Base-by-base conservation (phyloP, 2,329 filamentous ascomycete species). In the Ceratocystis huliohia region DNA sequence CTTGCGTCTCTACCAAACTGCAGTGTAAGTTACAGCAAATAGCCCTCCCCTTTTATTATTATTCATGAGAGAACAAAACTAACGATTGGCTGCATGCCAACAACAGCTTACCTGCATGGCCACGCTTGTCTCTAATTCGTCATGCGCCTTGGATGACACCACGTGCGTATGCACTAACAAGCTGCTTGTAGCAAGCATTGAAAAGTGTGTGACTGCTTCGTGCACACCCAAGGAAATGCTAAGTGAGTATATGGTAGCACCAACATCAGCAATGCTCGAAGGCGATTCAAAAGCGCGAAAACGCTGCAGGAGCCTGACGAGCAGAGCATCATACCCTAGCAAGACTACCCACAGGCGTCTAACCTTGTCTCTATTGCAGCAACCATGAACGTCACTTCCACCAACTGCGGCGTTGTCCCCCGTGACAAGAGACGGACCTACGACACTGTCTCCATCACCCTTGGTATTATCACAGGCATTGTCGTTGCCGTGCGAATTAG, bases 401-500 rank as follows among this genome's bases (percentile, higher is more conserved):
- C 69, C 1, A 69, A 67, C 25, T 76, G 72, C 68, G 66, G 70
- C 48, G 70, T 66, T 10, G 71, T 67, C 8, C 48, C 70, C 17
- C 69, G 69, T 5, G 70, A 74, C 66, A 75, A 74, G 67, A 74
- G 62, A 69, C 69, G 71, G n/a, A 71, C 74, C 46, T 71, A 75
- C 56, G 68, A 74, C 20, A 72, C 71, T 17, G 71, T 75, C 2
- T 70, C 73, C 68, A 68, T 71, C 68, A 45, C 68, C 69, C 68
- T 76, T 57, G 74, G 71, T 64, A 71, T 73, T 17, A 71, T 78
- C 28, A 74, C 75, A 5, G 74, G 71, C 37, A 70, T 74, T 56
- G 74, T 76, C 61, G 71, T 79, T 37, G 66, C 74, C 5, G 68
- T 75, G n/a, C 78, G 79, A 17, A 72, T 78, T 8, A 69, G 69